These are phyloP conservation scores for Quercus berberidifolia DNA, from an alignment of 306 rosid genomes.

Conservation along the genomic window DNA sequence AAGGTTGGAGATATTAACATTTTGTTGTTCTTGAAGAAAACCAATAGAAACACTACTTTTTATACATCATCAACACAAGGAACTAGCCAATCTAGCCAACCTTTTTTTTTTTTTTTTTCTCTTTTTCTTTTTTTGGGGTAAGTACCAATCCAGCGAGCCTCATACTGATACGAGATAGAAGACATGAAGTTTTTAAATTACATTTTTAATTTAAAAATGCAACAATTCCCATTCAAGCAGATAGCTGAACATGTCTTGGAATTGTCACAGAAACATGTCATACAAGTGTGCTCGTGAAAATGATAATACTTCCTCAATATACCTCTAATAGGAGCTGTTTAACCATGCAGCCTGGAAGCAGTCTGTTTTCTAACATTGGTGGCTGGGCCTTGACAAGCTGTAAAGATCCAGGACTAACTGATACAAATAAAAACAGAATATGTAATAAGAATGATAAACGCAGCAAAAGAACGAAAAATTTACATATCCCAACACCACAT, in stretches of 20 bases:
- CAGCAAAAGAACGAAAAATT: background rate
- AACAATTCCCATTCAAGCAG: background rate
- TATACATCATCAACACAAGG: background rate
- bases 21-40: background rate
- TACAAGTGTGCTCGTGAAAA: background rate
- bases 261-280: background rate
- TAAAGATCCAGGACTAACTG: constrained; percentile 42
- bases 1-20: too few species aligned
- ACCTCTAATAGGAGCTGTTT: constrained; percentile 52
- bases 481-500: background rate
- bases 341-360: constrained; percentile 37
- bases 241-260: background rate
- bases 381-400: constrained; percentile 25
- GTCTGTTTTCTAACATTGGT: constrained; percentile 12
- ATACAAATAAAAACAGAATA: background rate
- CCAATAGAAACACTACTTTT: background rate
- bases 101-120: background rate
- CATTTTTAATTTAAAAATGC: background rate
- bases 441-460: background rate
- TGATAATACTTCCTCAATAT: background rate
- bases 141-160: background rate
- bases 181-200: background rate
- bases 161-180: background rate
- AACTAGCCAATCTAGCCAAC: background rate
- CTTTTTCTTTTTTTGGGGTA: background rate